Evolutionary conservation across 139 green algal genomes (phyloP).

Genomic region (Protoeuglena noctilucae): DNA sequence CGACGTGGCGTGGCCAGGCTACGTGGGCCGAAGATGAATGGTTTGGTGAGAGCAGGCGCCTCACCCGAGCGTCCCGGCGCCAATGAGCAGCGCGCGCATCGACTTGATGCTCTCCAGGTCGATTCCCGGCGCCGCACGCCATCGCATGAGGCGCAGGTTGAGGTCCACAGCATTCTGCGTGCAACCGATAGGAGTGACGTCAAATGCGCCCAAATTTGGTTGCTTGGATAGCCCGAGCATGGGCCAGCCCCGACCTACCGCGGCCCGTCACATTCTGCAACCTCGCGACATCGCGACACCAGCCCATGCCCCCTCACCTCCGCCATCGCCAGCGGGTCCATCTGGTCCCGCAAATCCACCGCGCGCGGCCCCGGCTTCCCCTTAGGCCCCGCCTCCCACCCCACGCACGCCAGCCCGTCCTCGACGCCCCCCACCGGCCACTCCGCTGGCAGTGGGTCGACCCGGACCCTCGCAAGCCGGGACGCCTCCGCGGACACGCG

Average conservation of each 20-base stretch:
- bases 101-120: constrained; percentile 38
- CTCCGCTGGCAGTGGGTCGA: no score
- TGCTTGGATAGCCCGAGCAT: no score
- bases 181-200: no score
- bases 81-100: constrained; percentile 73
- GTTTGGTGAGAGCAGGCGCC: no score
- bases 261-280: no score
- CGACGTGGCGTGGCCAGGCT: neutral
- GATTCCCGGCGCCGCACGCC: constrained; percentile 66
- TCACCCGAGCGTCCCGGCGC: constrained; percentile 41
- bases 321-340: constrained; percentile 55
- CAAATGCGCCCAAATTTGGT: no score
- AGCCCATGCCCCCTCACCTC: no score
- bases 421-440: constrained; percentile 21
- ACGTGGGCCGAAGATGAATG: neutral
- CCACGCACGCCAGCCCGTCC: neutral
- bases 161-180: constrained; percentile 59
- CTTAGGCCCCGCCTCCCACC: constrained; percentile 1
- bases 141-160: constrained; percentile 94
- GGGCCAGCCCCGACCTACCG: no score
- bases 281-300: no score
- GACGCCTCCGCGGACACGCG: constrained; percentile 11
- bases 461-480: constrained; percentile 21
- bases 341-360: constrained; percentile 39
- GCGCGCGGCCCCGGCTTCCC: neutral